Base-by-base conservation (phyloP, 331 rosid species). In the Acacia pycnantha region DNA sequence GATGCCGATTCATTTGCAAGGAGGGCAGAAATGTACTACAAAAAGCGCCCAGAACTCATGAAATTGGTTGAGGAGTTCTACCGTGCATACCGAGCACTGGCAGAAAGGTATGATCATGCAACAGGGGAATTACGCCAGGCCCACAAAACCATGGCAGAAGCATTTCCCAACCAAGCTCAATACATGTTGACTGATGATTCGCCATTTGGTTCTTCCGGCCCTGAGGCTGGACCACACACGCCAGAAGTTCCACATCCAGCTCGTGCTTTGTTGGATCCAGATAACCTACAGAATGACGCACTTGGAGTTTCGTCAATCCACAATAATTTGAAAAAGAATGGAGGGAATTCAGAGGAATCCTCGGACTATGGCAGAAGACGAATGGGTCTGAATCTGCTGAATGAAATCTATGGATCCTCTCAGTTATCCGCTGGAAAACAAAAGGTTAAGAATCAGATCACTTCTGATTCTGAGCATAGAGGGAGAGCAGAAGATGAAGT, bases 1-100 rank as follows among this genome's bases (percentile, higher is more conserved):
- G 99, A 97, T 86, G 99, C 99, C 40, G 99, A 97, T 79, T 94
- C 99, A 71, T 97, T 97, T 90, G 98, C 99, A 70, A 92, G 98
- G 86, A 94, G 95, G 84, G 99, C 99, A 80, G 99, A 97, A 83
- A 97, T 97, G 99, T 97, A 97, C 90, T 97, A 94, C 74, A 94
- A 94, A 90, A 97, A 97, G 87, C 97, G 97, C 3, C 99, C 99
- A 3, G 99, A 97, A 88, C 97, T 97, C 66, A 92, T 92, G 93
- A 94, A 97, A 81, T 58, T 97, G 76, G 97, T 97, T 51, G 99
- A 97, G 86, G 99, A 97, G 90, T 92, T 97, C 90, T 92, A 97
- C 88, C 92, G 98, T 80, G 97, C 99, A 50, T 97, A 97, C 90
- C 98, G 99, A 64, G 99, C 99, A 77, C 86, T 97, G 71, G 99